Base-by-base conservation (phyloP, 345 rosid species). In the Eucalyptus erythrocorys region DNA sequence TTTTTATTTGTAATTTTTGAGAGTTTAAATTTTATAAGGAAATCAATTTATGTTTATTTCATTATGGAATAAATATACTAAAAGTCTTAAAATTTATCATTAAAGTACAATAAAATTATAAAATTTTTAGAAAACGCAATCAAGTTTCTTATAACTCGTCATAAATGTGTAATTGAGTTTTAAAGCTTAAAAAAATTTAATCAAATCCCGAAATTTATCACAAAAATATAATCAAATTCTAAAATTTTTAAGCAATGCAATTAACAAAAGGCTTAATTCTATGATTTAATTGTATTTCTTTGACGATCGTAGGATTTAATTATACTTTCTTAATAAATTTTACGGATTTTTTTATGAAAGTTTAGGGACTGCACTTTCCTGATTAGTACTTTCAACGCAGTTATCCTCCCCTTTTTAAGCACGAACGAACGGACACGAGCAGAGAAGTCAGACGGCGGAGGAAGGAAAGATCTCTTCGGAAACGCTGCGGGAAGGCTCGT, bases 51-150 rank as follows among this genome's bases (percentile, higher is more conserved):
- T 27, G 27, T 24, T 22, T 24, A 0, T 51, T 51, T 51, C 19
- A 0, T 51, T 3, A 51, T 9, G 0, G 0, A 34, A 61, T 61
- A 13, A 6, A 1, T 6, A 3, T 30, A n/a, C 0, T 4, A 0
- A 6, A 64, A 64, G 10, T 66, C 1, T 10, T 16, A 8, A 66
- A 66, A 66, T 10, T 66, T 8, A 4, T 32, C 2, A 2, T 2
- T 17, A n/a, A n/a, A 16, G 1, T 32, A 4, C 0, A 32, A 8
- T 66, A 4, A 11, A 66, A 8, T 16, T 0, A 0, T 1, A 57
- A 24, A 57, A 57, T 0, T 14, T 7, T n/a, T n/a, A 6, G n/a
- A 64, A 66, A 66, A n/a, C 2, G 1, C 6, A 57, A 26, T 57
- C 0, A 26, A 57, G 1, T 32, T 1, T 10, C 10, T 51, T 16